phyloP scores from a whole-genome alignment of 1,284 basidiomycete genomes.

The Malassezia arunalokei region DNA sequence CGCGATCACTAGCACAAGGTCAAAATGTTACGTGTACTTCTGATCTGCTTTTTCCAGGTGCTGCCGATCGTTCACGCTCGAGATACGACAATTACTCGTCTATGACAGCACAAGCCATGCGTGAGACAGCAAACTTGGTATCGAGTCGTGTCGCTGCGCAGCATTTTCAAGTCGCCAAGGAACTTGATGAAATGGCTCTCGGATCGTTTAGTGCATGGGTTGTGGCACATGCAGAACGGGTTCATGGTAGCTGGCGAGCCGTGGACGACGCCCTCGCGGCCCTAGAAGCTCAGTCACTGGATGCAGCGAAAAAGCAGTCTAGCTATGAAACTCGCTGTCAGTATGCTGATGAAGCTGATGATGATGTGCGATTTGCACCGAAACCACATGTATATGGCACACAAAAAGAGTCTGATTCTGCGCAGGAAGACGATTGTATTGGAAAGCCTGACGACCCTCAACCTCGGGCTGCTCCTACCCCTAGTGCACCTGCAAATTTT shows the following conservation, averaged over 20 bases:
- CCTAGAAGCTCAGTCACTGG: constrained; percentile 29
- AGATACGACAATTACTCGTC: constrained; percentile 18
- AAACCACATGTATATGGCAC: not conserved
- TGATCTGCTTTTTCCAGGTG: constrained; percentile 24
- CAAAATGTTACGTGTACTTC: constrained; percentile 15
- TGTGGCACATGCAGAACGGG: constrained; percentile 23
- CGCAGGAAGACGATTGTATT: not conserved
- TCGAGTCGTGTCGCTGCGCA: constrained; percentile 23
- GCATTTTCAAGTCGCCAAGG: constrained; percentile 26
- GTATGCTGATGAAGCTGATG: constrained; percentile 41
- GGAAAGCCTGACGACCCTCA: not conserved
- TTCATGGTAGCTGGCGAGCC: constrained; percentile 32
- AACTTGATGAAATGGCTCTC: constrained; percentile 28
- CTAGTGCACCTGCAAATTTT: not conserved
- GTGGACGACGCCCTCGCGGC: constrained; percentile 27
- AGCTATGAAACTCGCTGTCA: constrained; percentile 40
- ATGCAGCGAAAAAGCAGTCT: constrained; percentile 29
- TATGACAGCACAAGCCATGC: constrained; percentile 22
- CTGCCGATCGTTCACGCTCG: not conserved
- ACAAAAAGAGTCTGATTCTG: constrained; percentile 6
- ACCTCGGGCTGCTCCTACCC: not conserved
- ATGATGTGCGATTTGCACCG: constrained; percentile 41
- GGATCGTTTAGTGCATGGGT: constrained; percentile 37
- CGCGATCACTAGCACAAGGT: constrained; percentile 24
- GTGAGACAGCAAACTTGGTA: constrained; percentile 25